These are phyloP conservation scores for Ogataea polymorpha DNA, from an alignment of 805 yeast species.

Conservation along the genomic window DNA sequence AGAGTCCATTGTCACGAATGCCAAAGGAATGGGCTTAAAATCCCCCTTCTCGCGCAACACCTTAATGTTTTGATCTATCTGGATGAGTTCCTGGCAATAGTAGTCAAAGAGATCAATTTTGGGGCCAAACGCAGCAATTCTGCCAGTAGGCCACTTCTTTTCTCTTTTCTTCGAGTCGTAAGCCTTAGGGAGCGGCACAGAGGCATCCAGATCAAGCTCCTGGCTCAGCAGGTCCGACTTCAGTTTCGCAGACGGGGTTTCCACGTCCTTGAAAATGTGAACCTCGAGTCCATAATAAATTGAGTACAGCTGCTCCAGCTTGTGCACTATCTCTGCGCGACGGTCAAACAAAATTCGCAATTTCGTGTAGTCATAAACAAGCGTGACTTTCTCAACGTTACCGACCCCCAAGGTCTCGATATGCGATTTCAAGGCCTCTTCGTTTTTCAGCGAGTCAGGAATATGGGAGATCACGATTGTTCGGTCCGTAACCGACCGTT, in stretches of 20 bases:
- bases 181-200: conserved; percentile 22
- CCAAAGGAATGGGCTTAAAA: conserved; percentile 43
- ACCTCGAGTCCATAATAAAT: conserved; percentile 41
- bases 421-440: conserved; percentile 42
- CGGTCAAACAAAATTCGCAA: conserved; percentile 37
- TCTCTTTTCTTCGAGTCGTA: conserved; percentile 13
- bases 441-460: conserved; percentile 45
- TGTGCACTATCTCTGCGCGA: conserved; percentile 32
- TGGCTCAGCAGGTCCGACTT: conserved; percentile 21
- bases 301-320: conserved; percentile 43
- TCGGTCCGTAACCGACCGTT: conserved; percentile 57
- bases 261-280: conserved; percentile 26
- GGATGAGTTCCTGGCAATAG: conserved; percentile 34
- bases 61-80: conserved; percentile 39
- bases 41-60: conserved; percentile 30
- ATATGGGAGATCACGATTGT: conserved; percentile 55
- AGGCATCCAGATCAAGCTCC: conserved; percentile 6
- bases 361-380: conserved; percentile 41
- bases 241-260: conserved; percentile 28
- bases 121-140: conserved; percentile 25
- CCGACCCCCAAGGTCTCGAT: conserved; percentile 57
- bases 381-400: conserved; percentile 46
- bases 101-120: conserved; percentile 34
- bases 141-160: conserved; percentile 24
- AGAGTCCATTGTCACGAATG: conserved; percentile 87